A percentile compares a stretch with the other conserved stretches of the same genome.
phyloP scores from a whole-genome alignment of 805 yeast species.

The Saccharomyces jurei region DNA sequence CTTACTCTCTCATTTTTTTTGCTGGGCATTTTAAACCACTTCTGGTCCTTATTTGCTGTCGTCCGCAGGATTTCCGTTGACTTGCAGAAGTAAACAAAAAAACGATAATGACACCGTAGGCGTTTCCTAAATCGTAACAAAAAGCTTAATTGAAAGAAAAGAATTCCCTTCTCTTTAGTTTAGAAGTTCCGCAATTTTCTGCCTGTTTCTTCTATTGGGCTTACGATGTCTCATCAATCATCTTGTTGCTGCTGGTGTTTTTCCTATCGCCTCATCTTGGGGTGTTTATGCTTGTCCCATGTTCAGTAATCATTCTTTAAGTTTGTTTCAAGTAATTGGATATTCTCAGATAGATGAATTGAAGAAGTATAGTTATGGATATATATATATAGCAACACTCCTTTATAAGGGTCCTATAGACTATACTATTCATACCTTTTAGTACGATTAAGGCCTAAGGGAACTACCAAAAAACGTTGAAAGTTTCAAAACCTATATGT shows the following conservation, averaged over 20 bases:
- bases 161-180: not conserved
- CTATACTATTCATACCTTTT: not conserved
- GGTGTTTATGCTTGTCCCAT: not conserved
- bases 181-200: not conserved
- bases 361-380: not conserved
- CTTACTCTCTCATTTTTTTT: not conserved
- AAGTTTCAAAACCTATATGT: not conserved
- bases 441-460: not conserved
- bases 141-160: not conserved
- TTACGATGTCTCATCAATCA: not conserved
- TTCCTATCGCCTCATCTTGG: not conserved
- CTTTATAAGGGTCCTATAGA: not conserved
- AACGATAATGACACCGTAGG: not conserved
- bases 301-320: not conserved
- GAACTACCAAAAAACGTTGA: not conserved
- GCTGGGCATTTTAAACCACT: not conserved
- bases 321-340: not conserved
- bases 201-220: not conserved
- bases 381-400: not conserved
- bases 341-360: not conserved
- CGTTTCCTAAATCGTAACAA: not conserved
- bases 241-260: not conserved
- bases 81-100: not conserved
- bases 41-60: not conserved
- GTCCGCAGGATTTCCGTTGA: not conserved